Evolutionary conservation across 371 early-diverging fungal genomes (phyloP).

Genomic region (Mucor indicus): DNA sequence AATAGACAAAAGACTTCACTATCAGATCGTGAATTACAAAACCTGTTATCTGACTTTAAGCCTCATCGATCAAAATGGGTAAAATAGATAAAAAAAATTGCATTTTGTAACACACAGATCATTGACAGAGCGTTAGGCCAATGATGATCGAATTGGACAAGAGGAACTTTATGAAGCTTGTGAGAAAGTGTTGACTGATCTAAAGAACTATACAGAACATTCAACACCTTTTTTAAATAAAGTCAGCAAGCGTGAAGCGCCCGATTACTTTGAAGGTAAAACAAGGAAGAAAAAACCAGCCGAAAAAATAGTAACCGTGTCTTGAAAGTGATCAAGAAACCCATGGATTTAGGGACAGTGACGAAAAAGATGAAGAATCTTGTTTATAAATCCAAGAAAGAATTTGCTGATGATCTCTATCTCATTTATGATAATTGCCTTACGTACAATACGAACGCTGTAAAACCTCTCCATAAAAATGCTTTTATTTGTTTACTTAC

Average conservation of each 20-base stretch:
- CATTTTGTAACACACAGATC: too few relatives aligned
- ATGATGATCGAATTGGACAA: slow-evolving; percentile 86
- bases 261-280: slow-evolving; percentile 87
- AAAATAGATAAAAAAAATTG: neutral
- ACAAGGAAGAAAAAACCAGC: too few relatives aligned
- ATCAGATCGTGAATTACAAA: slow-evolving; percentile 71
- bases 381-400: slow-evolving; percentile 72
- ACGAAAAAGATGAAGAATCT: slow-evolving; percentile 73
- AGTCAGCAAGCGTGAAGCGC: slow-evolving; percentile 92
- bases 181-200: slow-evolving; percentile 80
- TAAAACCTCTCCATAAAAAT: neutral
- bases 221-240: slow-evolving; percentile 88
- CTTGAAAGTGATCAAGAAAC: slow-evolving; percentile 86
- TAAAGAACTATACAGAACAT: slow-evolving; percentile 78
- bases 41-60: slow-evolving; percentile 78
- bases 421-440: slow-evolving; percentile 87
- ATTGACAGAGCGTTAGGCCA: slow-evolving; percentile 37
- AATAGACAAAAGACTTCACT: slow-evolving; percentile 62
- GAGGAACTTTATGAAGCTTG: slow-evolving; percentile 88
- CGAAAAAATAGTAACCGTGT: too few relatives aligned
- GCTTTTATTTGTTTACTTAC: neutral
- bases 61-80: slow-evolving; percentile 89
- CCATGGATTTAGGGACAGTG: slow-evolving; percentile 93
- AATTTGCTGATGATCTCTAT: slow-evolving; percentile 77
- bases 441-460: slow-evolving; percentile 73